Percentiles rank a stretch among this genome's conserved stretches.
Conservation (phyloP, 768 basidiomycete genomes). For the Rubroboletus pulcherrimus region DNA sequence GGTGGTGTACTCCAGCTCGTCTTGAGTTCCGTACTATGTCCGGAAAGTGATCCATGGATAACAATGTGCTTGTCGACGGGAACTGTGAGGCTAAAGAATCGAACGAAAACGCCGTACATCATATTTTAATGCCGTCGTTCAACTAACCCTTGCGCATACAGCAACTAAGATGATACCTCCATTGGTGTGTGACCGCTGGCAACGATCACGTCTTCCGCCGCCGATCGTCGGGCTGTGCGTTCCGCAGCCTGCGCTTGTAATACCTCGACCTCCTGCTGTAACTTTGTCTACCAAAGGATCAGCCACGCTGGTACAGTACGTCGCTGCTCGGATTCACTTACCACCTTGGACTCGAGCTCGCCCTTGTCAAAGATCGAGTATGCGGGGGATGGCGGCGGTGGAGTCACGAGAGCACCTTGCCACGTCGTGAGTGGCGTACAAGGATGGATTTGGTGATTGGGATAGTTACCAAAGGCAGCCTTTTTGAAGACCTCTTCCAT, state of each 20-base stretch:
- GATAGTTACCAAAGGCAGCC: slow-evolving; percentile 55
- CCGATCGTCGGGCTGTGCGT: slow-evolving; percentile 34
- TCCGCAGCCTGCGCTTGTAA: slow-evolving; percentile 49
- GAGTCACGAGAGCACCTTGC: slow-evolving; percentile 43
- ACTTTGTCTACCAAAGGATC: slow-evolving; percentile 41
- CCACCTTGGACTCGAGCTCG: slow-evolving; percentile 56
- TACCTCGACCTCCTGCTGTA: slow-evolving; percentile 55
- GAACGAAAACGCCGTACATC: not conserved
- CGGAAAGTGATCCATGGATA: not conserved
- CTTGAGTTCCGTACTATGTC: too few species aligned
- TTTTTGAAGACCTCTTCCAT: slow-evolving; percentile 81
- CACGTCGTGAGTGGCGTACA: not conserved
- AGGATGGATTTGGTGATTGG: not conserved
- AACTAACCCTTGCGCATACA: not conserved
- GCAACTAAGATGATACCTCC: slow-evolving; percentile 23
- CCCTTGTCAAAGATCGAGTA: slow-evolving; percentile 59
- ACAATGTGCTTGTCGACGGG: not conserved
- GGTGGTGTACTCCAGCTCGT: not conserved
- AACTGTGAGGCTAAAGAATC: not conserved
- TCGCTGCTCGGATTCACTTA: slow-evolving; percentile 27
- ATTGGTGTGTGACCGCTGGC: slow-evolving; percentile 30
- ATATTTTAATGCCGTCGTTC: not conserved
- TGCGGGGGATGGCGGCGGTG: slow-evolving; percentile 42
- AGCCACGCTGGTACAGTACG: not conserved
- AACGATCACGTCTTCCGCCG: slow-evolving; percentile 28